Evolutionary conservation across 208 protist genomes (phyloP).

Genomic region (Sergeia podlipaevii): DNA sequence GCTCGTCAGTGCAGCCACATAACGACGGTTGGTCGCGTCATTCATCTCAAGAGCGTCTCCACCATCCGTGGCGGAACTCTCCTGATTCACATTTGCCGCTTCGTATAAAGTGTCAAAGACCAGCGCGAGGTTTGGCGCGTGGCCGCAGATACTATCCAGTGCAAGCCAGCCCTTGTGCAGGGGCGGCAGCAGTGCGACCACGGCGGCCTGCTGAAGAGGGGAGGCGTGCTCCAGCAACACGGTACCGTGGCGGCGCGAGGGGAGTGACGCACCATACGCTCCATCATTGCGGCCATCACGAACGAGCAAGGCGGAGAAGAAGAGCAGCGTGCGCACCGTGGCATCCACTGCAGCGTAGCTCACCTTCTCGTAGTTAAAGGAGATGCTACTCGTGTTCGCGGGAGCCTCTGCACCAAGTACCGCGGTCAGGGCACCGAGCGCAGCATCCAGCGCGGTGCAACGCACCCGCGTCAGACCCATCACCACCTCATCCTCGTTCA

Average conservation of each 20-base stretch:
- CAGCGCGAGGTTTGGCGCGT: slow-evolving; percentile 49
- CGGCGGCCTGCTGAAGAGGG: slow-evolving; percentile 37
- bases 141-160: slow-evolving; percentile 37
- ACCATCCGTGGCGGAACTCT: slow-evolving; percentile 23
- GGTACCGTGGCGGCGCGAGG: slow-evolving; percentile 16
- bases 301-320: slow-evolving; percentile 33
- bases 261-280: slow-evolving; percentile 23
- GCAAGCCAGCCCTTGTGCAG: slow-evolving; percentile 80
- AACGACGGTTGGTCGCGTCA: slow-evolving; percentile 26
- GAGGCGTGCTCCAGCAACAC: slow-evolving; percentile 29
- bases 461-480: slow-evolving; percentile 7
- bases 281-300: slow-evolving; percentile 42
- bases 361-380: slow-evolving; percentile 51
- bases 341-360: slow-evolving; percentile 49
- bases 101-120: slow-evolving; percentile 64
- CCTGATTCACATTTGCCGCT: slow-evolving; percentile 30
- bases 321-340: slow-evolving; percentile 33
- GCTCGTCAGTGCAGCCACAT: slow-evolving; percentile 28
- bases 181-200: slow-evolving; percentile 56
- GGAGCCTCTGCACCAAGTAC: slow-evolving; percentile 49
- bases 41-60: slow-evolving; percentile 26
- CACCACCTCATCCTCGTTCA: neutral
- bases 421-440: slow-evolving; percentile 42
- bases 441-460: slow-evolving; percentile 44
- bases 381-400: slow-evolving; percentile 45